phyloP scores from a whole-genome alignment of 768 basidiomycete species.

The Rhodotorula graminis region DNA sequence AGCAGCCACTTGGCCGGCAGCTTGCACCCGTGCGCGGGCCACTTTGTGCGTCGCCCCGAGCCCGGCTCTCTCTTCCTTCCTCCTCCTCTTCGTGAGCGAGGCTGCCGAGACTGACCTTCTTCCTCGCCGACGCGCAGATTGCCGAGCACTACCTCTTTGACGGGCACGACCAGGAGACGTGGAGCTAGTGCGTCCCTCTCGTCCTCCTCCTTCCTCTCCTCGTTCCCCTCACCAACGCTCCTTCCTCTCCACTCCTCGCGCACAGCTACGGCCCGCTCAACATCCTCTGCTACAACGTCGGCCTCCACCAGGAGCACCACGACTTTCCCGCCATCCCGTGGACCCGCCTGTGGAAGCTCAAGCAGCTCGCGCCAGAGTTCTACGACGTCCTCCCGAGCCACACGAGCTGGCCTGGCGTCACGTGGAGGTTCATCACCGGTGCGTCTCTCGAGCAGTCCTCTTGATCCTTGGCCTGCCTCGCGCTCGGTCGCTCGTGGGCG shows the following conservation, averaged over 20 bases:
- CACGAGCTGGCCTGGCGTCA: slow-evolving; percentile 90
- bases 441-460: not conserved
- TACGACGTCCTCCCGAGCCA: slow-evolving; percentile 85
- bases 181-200: slow-evolving; percentile 58
- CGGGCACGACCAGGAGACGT: slow-evolving; percentile 87
- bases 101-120: not conserved
- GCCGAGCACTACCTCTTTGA: slow-evolving; percentile 93
- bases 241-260: no score
- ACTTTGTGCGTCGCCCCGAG: slow-evolving; percentile 54
- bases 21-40: slow-evolving; percentile 89
- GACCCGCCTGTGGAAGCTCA: slow-evolving; percentile 82
- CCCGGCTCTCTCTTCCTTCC: no score
- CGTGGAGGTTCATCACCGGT: slow-evolving; percentile 78
- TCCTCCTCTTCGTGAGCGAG: no score
- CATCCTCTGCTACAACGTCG: slow-evolving; percentile 83
- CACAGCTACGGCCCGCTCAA: slow-evolving; percentile 75
- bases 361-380: slow-evolving; percentile 79
- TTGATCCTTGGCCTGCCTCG: not conserved
- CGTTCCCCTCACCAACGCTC: not conserved
- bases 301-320: slow-evolving; percentile 99
- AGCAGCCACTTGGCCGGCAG: slow-evolving; percentile 95
- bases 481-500: no score
- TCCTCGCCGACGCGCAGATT: slow-evolving; percentile 50
- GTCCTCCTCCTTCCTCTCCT: no score
- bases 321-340: slow-evolving; percentile 96